Evolutionary conservation across 139 green algal species (phyloP), one percentile per base, ranked within the genome.

Genomic region (Penium margaritaceum): DNA sequence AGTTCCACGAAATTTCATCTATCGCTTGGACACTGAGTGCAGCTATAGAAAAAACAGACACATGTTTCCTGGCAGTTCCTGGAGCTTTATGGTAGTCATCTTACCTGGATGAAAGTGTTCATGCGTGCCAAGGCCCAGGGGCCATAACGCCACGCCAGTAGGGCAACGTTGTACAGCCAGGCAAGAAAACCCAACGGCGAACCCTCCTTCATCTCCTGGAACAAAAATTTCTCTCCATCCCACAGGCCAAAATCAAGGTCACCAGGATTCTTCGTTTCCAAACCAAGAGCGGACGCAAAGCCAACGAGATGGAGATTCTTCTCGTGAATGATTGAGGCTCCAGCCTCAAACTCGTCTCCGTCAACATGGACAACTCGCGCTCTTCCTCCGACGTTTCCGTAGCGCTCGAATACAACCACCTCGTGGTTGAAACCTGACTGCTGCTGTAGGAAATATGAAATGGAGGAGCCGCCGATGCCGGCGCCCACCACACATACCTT

Each of bases 281-380:
- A 51, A 14, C 68, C 7, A 15, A 76, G 41, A 29, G 33, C 30
- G 21, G 70, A 5, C 36, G 68, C 68, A 41, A 76, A 70, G 24
- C 29, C 19, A 24, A 67, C 68, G 37, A 76, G 39, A n/a, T 76
- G 68, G 15, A 67, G 68, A 30, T 76, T 76, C 39, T 67, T 51
- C 17, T 36, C 46, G 46, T 76, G 68, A 19, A 76, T 76, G 27
- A 76, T 76, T 27, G 27, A 47, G 9, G 68, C 68, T 19, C 68
- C 68, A 34, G 62, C 62, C 30, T 60, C 51, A n/a, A 60, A n/a
- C 51, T 60, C n/a, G 24, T 33, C n/a, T n/a, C n/a, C n/a, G n/a
- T n/a, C n/a, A n/a, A n/a, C n/a, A n/a, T n/a, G n/a, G n/a, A n/a
- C n/a, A n/a, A n/a, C n/a, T n/a, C n/a, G n/a, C n/a, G n/a, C n/a